Percentiles rank a stretch among this genome's conserved stretches.
Conservation (phyloP, 371 early-diverging fungal genomes). For the Apophysomyces elegans region DNA sequence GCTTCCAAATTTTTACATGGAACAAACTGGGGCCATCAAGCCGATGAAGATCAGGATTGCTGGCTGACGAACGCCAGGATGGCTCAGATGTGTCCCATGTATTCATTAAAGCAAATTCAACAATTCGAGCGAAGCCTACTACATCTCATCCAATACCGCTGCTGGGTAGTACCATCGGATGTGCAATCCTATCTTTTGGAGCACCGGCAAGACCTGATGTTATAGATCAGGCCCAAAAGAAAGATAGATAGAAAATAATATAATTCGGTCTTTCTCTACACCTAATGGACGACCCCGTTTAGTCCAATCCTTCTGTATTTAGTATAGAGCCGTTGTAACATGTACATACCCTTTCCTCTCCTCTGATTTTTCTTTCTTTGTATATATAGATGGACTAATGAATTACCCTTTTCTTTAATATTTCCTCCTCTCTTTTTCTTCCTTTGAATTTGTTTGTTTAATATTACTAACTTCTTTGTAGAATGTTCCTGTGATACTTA, state of each 20-base stretch:
- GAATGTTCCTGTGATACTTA: neutral
- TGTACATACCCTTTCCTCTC: neutral
- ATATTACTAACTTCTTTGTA: neutral
- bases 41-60: constrained; percentile 23
- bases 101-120: constrained; percentile 29
- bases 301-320: constrained; percentile 1
- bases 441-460: neutral
- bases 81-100: constrained; percentile 33
- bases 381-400: neutral
- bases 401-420: neutral
- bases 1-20: constrained; percentile 78
- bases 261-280: too few species aligned
- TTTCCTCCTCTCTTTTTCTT: neutral
- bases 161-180: constrained; percentile 29
- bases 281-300: neutral
- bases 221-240: constrained; percentile 10
- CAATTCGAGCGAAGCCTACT: constrained; percentile 31
- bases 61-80: constrained; percentile 31
- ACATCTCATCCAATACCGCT: constrained; percentile 29
- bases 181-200: constrained; percentile 28
- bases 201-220: constrained; percentile 32
- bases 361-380: too few species aligned
- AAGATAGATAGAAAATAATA: too few species aligned
- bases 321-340: neutral
- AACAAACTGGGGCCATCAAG: constrained; percentile 52